Base-by-base conservation (phyloP, 768 basidiomycete genomes). In the Pisolithus albus region DNA sequence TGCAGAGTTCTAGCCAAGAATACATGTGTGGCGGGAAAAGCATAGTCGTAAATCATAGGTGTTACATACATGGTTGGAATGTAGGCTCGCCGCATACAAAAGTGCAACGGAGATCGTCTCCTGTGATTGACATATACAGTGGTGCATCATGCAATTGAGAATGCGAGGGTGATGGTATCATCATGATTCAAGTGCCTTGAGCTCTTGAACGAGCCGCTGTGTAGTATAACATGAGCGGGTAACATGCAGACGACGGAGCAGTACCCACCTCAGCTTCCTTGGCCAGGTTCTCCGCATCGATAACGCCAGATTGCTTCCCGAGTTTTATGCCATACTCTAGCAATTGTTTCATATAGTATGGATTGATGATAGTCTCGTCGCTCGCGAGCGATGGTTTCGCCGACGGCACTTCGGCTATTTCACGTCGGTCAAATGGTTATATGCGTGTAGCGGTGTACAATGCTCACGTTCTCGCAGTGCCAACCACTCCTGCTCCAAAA, bases 401-500 rank as follows among this genome's bases (percentile, higher is more conserved):
- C 5, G 54, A 59, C 38, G 62, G 59, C 30, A 50, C 50, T 30
- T 64, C 62, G 19, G 72, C 65, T 66, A 26, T 32, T 39, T 34
- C 34, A 41, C 5, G 37, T 58, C 2, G 59, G 44, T 37, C 52
- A 46, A 26, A 21, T 34, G 13, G 4, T 1, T 10, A 3, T 1
- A 15, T 19, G 10, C 19, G 11, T 45, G 37, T 21, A 46, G 13
- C 9, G 9, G 45, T 30, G n/a, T 10, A n/a, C 16, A 28, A 51
- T 34, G 11, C 66, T 60, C 46, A 67, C 66, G 64, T 55, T 69
- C 60, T 39, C 67, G 76, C 77, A 81, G 78, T 10, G 76, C 74
- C 49, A 93, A 63, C 86, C 93, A 95, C 51, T 82, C 82, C 60
- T 93, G 83, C 46, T 81, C 79, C 59, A 97, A 64, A 61, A 99